phyloP scores from a whole-genome alignment of 192 early-diverging fungal genomes.

The Coemansia asiatica region DNA sequence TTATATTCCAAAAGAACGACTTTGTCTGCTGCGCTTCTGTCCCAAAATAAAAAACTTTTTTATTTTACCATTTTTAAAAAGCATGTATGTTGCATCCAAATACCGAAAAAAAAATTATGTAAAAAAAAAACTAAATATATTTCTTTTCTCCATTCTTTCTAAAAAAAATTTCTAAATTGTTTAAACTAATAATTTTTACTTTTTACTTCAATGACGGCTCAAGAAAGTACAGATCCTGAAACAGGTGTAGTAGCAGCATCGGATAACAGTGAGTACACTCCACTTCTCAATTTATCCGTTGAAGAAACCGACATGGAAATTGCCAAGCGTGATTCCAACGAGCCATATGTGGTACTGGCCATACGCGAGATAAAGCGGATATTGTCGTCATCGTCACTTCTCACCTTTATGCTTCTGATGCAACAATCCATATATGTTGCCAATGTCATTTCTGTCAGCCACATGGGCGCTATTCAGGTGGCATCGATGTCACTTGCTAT shows the following conservation, averaged over 20 bases:
- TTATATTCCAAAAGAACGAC: no score
- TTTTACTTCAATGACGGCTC: no score
- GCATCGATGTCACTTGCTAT: conserved; percentile 60
- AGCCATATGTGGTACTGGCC: background rate
- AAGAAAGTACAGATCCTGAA: no score
- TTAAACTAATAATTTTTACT: no score
- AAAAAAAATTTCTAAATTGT: no score
- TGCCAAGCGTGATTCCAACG: background rate
- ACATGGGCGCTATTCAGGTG: conserved; percentile 53
- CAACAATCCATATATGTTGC: conserved; percentile 59
- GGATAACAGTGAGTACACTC: background rate
- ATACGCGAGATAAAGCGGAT: background rate
- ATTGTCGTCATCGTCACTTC: conserved; percentile 20
- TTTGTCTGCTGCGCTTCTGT: no score
- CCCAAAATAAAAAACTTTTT: no score
- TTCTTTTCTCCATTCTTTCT: no score
- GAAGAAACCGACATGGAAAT: background rate
- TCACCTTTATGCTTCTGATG: conserved; percentile 57
- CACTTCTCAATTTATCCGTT: background rate
- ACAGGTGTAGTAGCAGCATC: background rate
- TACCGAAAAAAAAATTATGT: no score
- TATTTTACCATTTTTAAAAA: no score
- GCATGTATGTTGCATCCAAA: no score
- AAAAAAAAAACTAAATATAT: no score
- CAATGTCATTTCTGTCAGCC: conserved; percentile 60